Conservation (phyloP, 2,329 filamentous ascomycete species). For the Xenoacremonium recifei region DNA sequence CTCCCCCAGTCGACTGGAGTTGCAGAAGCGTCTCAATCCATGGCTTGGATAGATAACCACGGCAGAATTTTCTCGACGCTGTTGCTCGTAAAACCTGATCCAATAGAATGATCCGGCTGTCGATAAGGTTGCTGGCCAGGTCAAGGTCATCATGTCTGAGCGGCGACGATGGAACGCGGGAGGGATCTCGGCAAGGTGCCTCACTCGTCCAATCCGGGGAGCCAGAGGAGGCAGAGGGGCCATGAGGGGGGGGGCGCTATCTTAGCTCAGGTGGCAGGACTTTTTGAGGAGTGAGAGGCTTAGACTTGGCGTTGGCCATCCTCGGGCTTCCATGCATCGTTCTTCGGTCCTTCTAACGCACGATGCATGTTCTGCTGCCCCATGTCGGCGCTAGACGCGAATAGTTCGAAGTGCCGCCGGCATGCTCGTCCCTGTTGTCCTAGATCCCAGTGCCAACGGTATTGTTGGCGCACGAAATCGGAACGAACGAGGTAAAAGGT, state of each 20-base stretch:
- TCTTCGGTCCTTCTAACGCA: conserved; percentile 30
- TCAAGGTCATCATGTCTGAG: neutral
- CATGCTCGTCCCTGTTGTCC: conserved; percentile 16
- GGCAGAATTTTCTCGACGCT: too few relatives aligned
- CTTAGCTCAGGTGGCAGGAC: conserved; percentile 16
- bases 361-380: conserved; percentile 24
- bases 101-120: conserved; percentile 7
- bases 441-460: conserved; percentile 1
- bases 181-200: neutral
- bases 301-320: conserved; percentile 16
- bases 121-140: conserved; percentile 10
- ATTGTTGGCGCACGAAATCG: neutral
- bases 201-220: neutral
- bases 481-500: too few relatives aligned
- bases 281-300: conserved; percentile 27
- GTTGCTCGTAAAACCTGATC: too few relatives aligned
- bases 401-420: conserved; percentile 19
- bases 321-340: conserved; percentile 25
- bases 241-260: conserved; percentile 5
- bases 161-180: neutral
- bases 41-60: neutral
- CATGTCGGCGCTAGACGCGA: conserved; percentile 14
- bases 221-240: too few relatives aligned
- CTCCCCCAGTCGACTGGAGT: neutral
- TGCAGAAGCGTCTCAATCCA: conserved; percentile 3